A percentile compares a stretch with the other conserved stretches of the same genome.
These are phyloP conservation scores for Umbelopsis vinacea DNA, from an alignment of 192 early-diverging fungal species.

Conservation along the genomic window DNA sequence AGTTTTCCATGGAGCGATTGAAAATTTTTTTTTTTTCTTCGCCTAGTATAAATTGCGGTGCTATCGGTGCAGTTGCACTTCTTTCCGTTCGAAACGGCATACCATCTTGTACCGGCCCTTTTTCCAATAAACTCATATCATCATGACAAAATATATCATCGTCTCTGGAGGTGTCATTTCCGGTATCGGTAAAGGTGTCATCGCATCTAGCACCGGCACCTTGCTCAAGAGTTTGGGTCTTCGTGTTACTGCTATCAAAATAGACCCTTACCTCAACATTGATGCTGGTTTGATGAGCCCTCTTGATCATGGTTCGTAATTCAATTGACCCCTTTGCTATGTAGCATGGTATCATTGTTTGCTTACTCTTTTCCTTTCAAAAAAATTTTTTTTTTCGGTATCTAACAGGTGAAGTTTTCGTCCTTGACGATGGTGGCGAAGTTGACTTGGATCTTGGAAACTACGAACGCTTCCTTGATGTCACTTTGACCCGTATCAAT, in stretches of 20 bases:
- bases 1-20: too few species aligned
- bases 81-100: slow-evolving; percentile 23
- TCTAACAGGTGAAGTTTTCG: slow-evolving; percentile 93
- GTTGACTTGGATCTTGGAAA: slow-evolving; percentile 99
- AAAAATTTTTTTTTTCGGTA: slow-evolving; percentile 17
- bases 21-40: neutral
- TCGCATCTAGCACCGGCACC: slow-evolving; percentile 96
- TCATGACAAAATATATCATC: slow-evolving; percentile 91
- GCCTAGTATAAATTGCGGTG: neutral
- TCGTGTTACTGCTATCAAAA: slow-evolving; percentile 97
- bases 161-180: slow-evolving; percentile 99
- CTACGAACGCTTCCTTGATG: slow-evolving; percentile 98
- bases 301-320: slow-evolving; percentile 87
- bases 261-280: slow-evolving; percentile 99
- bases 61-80: neutral
- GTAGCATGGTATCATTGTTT: neutral
- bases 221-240: slow-evolving; percentile 92
- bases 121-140: slow-evolving; percentile 20
- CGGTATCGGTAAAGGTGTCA: slow-evolving; percentile 99
- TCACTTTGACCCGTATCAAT: slow-evolving; percentile 93
- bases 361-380: neutral
- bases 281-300: slow-evolving; percentile 97
- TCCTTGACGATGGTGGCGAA: slow-evolving; percentile 97
- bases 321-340: neutral
- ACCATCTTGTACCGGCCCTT: slow-evolving; percentile 23